Base-by-base conservation (phyloP, 192 early-diverging fungal genomes). In the Entomortierella beljakovae region DNA sequence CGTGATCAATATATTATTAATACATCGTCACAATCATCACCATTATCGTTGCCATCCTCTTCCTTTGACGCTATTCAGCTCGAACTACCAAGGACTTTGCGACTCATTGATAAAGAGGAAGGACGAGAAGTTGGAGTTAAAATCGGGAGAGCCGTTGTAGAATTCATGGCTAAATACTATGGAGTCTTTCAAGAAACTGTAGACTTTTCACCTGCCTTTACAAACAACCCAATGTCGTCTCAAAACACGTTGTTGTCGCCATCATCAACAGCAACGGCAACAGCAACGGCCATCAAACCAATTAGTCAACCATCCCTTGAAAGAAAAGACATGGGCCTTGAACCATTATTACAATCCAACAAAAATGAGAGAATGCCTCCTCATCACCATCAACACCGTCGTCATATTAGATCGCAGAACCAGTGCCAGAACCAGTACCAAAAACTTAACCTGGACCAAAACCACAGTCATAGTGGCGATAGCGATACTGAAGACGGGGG, bases 21-120 rank as follows among this genome's bases (percentile, higher is more conserved):
- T n/a, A n/a, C n/a, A n/a, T n/a, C n/a, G n/a, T n/a, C n/a, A n/a
- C n/a, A n/a, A n/a, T n/a, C n/a, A n/a, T n/a, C n/a, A n/a, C n/a
- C n/a, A n/a, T n/a, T n/a, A n/a, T n/a, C n/a, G n/a, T n/a, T n/a
- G n/a, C 20, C 10, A 35, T 40, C 16, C 16, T 3, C 9, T 28
- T 54, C 61, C 0, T 51, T 64, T 53, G 74, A 77, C 29, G 66
- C 74, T 37, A 77, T 77, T 38, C 74, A 77, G 16, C 35, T 77
- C 33, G 74, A 77, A 59, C n/a, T 77, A 13, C 74, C 74, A 37
- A 62, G 48, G 43, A 64, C 32, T 22, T 23, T 77, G 25, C 42
- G 74, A 26, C n/a, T 64, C 28, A 61, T 69, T 1, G 61, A 51
- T 0, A 77, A 77, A 23, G 61, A 62, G n/a, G 59, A 64, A 34